Conservation (phyloP, 371 early-diverging fungal genomes). For the Sporodiniella umbellata region DNA sequence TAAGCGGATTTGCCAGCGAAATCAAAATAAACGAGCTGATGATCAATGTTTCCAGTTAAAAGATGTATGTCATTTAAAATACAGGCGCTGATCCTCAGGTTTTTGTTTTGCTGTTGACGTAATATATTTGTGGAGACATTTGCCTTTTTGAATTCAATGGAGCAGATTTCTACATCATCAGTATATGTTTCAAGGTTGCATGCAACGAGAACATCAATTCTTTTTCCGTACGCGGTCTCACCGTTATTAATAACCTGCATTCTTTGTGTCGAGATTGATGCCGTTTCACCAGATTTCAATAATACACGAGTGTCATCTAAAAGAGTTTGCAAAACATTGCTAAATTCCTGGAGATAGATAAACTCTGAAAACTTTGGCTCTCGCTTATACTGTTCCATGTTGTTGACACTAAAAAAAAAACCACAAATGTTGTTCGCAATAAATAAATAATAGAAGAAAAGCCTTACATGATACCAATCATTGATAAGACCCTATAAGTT, state of each 20-base stretch:
- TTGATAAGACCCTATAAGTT: conserved; percentile 11
- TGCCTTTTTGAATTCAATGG: conserved; percentile 17
- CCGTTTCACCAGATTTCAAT: conserved; percentile 7
- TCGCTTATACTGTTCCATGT: conserved; percentile 8
- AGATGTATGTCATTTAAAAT: conserved; percentile 11
- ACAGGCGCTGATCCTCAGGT: conserved; percentile 9
- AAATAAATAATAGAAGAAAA: conserved; percentile 9
- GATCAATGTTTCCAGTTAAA: conserved; percentile 3
- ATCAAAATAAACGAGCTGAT: conserved; percentile 7
- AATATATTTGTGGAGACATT: conserved; percentile 3
- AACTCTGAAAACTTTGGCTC: conserved; percentile 9
- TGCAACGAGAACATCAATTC: conserved; percentile 13
- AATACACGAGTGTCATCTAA: conserved; percentile 11
- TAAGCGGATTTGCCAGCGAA: conserved; percentile 14
- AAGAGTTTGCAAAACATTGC: conserved; percentile 10
- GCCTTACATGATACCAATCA: conserved; percentile 9
- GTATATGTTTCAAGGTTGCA: conserved; percentile 6
- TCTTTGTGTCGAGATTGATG: conserved; percentile 9
- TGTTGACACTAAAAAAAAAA: conserved; percentile 7
- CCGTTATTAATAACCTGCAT: conserved; percentile 12
- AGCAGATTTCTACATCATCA: conserved; percentile 14
- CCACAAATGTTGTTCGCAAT: no score
- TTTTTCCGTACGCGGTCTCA: conserved; percentile 13
- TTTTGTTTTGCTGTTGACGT: conserved; percentile 12
- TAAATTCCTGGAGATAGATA: conserved; percentile 8